Percentiles rank a stretch among this genome's conserved stretches.
Evolutionary conservation across 306 rosid genomes (phyloP).

Genomic region (Dalbergia cochinchinensis): DNA sequence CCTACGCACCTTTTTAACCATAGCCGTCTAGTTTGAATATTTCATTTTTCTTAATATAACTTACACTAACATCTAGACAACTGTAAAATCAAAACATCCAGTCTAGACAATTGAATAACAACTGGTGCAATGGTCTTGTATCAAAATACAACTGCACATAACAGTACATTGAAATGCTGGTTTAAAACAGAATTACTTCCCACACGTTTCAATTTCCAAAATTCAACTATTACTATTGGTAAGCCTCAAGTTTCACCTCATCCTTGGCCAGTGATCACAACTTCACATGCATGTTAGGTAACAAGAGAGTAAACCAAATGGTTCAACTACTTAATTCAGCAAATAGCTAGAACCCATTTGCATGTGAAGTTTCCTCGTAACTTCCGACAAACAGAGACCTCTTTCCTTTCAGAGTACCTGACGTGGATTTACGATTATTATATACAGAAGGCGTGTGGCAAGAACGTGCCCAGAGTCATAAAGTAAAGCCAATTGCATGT

Average conservation of each 20-base stretch:
- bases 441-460: constrained; percentile 41
- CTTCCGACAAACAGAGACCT: constrained; percentile 51
- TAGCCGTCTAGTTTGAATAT: too few species aligned
- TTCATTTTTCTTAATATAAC: neutral
- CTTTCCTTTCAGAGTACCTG: constrained; percentile 42
- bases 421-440: constrained; percentile 43
- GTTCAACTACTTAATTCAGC: constrained; percentile 43
- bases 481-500: constrained; percentile 39
- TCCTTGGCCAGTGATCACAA: neutral
- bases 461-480: constrained; percentile 61
- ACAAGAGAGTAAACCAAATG: constrained; percentile 32
- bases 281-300: constrained; percentile 35
- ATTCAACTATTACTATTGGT: neutral
- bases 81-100: too few species aligned
- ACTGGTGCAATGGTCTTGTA: neutral
- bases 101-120: neutral
- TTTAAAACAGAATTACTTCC: neutral
- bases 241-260: neutral
- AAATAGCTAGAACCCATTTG: constrained; percentile 32
- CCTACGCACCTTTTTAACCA: too few species aligned
- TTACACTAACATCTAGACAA: too few species aligned
- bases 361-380: constrained; percentile 62
- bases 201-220: neutral
- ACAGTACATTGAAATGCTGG: neutral
- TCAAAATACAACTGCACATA: too few species aligned